Evolutionary conservation across 805 yeast species (phyloP).

Genomic region (Yamadazyma akitaensis): DNA sequence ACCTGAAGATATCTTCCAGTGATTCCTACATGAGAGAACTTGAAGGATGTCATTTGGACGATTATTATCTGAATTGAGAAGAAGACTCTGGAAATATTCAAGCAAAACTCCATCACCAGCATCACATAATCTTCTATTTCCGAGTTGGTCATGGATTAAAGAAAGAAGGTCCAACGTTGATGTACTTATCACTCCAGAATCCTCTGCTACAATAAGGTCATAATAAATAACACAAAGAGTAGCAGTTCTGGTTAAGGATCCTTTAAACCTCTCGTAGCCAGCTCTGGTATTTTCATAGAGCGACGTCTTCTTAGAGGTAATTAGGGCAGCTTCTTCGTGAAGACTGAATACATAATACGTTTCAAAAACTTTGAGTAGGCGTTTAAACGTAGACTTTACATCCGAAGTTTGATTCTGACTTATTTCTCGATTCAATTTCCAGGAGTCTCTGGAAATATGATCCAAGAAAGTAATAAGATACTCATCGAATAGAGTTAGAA

Average conservation of each 20-base stretch:
- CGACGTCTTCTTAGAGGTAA: slow-evolving; percentile 36
- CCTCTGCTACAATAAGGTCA: background rate
- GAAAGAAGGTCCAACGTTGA: slow-evolving; percentile 40
- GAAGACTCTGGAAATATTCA: slow-evolving; percentile 51
- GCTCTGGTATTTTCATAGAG: slow-evolving; percentile 40
- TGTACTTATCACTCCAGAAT: background rate
- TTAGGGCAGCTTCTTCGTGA: slow-evolving; percentile 49
- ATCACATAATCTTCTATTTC: slow-evolving; percentile 67
- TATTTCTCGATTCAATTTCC: slow-evolving; percentile 24
- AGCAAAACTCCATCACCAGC: slow-evolving; percentile 60
- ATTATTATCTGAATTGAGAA: slow-evolving; percentile 30
- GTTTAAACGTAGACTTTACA: background rate
- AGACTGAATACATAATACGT: slow-evolving; percentile 47
- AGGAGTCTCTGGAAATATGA: slow-evolving; percentile 24
- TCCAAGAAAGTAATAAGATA: slow-evolving; percentile 39
- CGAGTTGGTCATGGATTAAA: slow-evolving; percentile 70
- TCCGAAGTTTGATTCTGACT: background rate
- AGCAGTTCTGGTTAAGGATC: slow-evolving; percentile 38
- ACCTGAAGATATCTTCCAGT: slow-evolving; percentile 58
- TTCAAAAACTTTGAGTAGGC: slow-evolving; percentile 31
- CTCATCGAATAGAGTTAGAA: slow-evolving; percentile 53
- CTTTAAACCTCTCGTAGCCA: slow-evolving; percentile 46
- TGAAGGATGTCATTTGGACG: slow-evolving; percentile 70
- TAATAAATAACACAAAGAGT: slow-evolving; percentile 40
- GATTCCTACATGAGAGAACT: slow-evolving; percentile 74